phyloP scores from a whole-genome alignment of 345 rosid genomes.

The Lumnitzera littorea region DNA sequence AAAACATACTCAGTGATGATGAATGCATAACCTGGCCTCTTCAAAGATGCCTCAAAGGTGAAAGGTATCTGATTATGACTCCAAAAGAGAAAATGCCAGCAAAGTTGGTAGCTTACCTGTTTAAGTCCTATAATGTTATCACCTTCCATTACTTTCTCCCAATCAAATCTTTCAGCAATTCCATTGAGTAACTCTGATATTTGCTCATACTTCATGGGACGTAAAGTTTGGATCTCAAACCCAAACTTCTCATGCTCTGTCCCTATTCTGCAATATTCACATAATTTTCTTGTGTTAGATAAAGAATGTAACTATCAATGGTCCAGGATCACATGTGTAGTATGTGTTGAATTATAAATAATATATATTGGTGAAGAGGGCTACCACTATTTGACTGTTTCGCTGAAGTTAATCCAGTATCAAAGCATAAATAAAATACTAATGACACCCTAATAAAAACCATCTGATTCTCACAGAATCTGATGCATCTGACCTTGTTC shows the following conservation, averaged over 20 bases:
- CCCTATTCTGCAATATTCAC: conserved; percentile 66
- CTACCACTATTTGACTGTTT: too few relatives aligned
- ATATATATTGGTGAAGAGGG: too few relatives aligned
- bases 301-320: too few relatives aligned
- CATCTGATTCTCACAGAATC: too few relatives aligned
- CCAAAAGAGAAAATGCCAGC: too few relatives aligned
- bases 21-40: neutral
- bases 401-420: neutral
- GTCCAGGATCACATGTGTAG: neutral
- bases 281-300: conserved; percentile 14
- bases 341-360: too few relatives aligned
- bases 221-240: conserved; percentile 64
- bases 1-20: neutral
- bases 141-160: conserved; percentile 94
- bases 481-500: too few relatives aligned
- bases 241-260: conserved; percentile 99
- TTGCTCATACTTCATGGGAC: conserved; percentile 92
- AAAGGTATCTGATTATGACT: too few relatives aligned
- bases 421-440: neutral
- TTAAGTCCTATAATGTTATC: conserved; percentile 83
- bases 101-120: conserved; percentile 45
- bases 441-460: neutral
- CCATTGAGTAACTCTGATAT: conserved; percentile 84
- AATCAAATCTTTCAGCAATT: conserved; percentile 98
- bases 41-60: too few relatives aligned